phyloP scores from a whole-genome alignment of 1,284 basidiomycete genomes.

The Ustilago lituana region DNA sequence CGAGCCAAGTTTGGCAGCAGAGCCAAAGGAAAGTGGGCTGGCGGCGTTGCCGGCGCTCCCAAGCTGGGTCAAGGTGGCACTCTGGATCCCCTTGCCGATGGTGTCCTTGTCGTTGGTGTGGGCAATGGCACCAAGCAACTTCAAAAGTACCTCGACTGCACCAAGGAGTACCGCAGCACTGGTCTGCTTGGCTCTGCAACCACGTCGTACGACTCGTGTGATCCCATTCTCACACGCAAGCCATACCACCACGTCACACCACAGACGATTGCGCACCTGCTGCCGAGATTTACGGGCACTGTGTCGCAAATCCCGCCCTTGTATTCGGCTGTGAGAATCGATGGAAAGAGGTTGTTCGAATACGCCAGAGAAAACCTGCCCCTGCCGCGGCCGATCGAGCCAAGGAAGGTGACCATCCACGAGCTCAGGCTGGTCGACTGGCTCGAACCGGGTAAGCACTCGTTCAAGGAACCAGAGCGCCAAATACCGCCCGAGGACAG shows the following conservation, averaged over 20 bases:
- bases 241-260: conserved; percentile 85
- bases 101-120: conserved; percentile 85
- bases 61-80: conserved; percentile 95
- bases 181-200: conserved; percentile 93
- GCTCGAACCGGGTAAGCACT: conserved; percentile 47
- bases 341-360: conserved; percentile 93
- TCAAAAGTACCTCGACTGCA: conserved; percentile 84
- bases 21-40: conserved; percentile 47
- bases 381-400: conserved; percentile 89
- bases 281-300: conserved; percentile 84
- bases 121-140: conserved; percentile 91
- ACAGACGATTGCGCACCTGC: conserved; percentile 70
- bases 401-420: conserved; percentile 83
- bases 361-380: conserved; percentile 91
- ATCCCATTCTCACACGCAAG: conserved; percentile 69
- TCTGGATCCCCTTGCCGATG: conserved; percentile 94
- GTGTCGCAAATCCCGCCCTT: conserved; percentile 76
- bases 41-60: conserved; percentile 50
- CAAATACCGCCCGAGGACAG: conserved; percentile 59
- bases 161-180: conserved; percentile 86
- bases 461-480: conserved; percentile 51
- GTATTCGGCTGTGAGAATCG: conserved; percentile 98
- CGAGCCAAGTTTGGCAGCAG: conserved; percentile 45
- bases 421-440: conserved; percentile 75
- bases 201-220: conserved; percentile 91